Evolutionary conservation across 2,329 filamentous ascomycete genomes (phyloP), one percentile per base, ranked within the genome.

Genomic region (Myriosclerotinia curreyana): DNA sequence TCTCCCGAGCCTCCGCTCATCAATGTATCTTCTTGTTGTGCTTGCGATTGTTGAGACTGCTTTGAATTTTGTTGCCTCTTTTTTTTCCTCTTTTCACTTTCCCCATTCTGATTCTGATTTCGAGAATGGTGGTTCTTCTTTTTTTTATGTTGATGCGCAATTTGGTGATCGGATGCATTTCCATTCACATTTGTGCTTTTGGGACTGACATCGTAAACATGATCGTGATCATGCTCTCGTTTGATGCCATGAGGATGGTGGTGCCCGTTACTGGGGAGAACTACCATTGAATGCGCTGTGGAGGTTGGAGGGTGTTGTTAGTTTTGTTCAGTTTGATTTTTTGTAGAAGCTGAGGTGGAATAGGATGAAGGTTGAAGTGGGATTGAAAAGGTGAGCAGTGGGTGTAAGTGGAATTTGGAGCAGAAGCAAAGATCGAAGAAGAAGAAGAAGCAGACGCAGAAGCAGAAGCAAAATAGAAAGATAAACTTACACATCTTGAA

Each of bases 401-500:
- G 1, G 20, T 28, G 44, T 31, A 36, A 9, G 3, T 25, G 12
- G 1, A 8, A 25, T 25, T 22, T 20, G 8, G 14, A 25, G 8
- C 1, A 11, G 42, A 20, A 36, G 8, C 5, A 8, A 12, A 59
- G 31, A 8, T 59, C 28, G 8, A 20, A 31, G 28, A 31, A 5
- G 11, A 3, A 8, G 15, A 8, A 38, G 11, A 15, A 6, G 5
- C 3, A 8, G 5, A 15, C n/a, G n/a, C n/a, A n/a, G n/a, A n/a
- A n/a, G n/a, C n/a, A 22, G 11, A 22, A 22, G 14, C 6, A 46
- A 5, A 22, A 14, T 15, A 44, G 31, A 25, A 48, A 50, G 11
- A 40, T 12, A 38, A 15, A 60, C 58, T 52, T 60, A 60, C 58
- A 60, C 58, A 60, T 60, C 46, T 31, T 40, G 3, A 17, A n/a